Percentiles rank a stretch among this genome's conserved stretches.
phyloP scores from a whole-genome alignment of 768 basidiomycete genomes.

The Termitomyces sp. region DNA sequence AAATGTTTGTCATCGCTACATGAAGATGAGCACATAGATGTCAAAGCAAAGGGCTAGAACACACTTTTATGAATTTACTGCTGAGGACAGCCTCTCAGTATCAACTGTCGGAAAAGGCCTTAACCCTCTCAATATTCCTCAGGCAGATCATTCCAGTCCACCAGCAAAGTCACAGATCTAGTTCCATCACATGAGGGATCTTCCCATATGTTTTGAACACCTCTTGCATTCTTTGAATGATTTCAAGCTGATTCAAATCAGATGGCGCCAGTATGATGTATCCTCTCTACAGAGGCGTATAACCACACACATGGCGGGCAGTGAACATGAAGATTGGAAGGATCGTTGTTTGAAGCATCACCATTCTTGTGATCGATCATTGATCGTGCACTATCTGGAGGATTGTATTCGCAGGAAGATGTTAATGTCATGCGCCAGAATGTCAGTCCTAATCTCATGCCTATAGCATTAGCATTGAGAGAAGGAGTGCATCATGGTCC shows the following conservation, averaged over 20 bases:
- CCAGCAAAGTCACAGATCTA: no score
- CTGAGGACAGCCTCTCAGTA: no score
- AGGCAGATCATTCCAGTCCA: no score
- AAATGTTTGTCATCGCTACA: no score
- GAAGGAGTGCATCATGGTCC: not conserved
- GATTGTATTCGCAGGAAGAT: slow-evolving; percentile 10
- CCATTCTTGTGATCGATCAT: slow-evolving; percentile 6
- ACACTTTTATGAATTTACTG: no score
- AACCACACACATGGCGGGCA: slow-evolving; percentile 10
- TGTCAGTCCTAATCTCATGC: slow-evolving; percentile 2
- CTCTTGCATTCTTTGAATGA: no score
- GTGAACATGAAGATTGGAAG: slow-evolving; percentile 6
- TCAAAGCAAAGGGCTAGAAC: no score
- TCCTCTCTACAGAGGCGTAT: slow-evolving; percentile 9
- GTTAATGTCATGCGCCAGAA: slow-evolving; percentile 5
- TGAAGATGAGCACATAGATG: no score
- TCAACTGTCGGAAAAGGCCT: no score
- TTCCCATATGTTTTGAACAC: no score
- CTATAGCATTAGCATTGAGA: not conserved
- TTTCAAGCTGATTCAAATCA: slow-evolving; percentile 12
- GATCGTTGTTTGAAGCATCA: slow-evolving; percentile 8
- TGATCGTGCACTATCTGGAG: slow-evolving; percentile 1
- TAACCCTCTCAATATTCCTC: no score
- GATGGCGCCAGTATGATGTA: slow-evolving; percentile 3
- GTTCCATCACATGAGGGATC: no score